Percentiles rank a stretch among this genome's conserved stretches.
Conservation (phyloP, 2,329 filamentous ascomycete species). For the Hymenoscyphus infarciens region DNA sequence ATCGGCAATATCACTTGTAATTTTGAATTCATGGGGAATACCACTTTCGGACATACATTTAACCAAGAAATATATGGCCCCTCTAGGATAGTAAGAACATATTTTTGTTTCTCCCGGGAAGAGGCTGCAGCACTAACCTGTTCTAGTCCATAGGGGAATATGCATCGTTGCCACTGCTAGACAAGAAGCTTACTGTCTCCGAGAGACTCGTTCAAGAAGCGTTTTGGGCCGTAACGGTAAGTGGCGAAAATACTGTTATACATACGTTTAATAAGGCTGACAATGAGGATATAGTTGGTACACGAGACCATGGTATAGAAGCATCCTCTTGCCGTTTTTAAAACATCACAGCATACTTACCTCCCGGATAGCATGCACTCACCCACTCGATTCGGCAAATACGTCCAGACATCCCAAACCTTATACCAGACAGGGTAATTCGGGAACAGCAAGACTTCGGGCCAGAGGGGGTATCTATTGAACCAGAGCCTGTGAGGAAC, state of each 20-base stretch:
- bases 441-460: background rate
- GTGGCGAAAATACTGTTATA: background rate
- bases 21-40: too few species aligned
- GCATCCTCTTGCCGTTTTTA: background rate
- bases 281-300: background rate
- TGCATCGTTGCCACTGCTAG: background rate
- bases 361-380: background rate
- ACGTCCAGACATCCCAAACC: background rate
- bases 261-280: background rate
- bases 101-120: too few species aligned
- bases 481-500: background rate
- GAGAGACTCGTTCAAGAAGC: background rate
- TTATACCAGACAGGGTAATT: background rate
- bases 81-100: too few species aligned
- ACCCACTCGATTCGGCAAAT: background rate
- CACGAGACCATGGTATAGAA: background rate
- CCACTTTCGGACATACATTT: too few species aligned
- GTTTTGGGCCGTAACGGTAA: background rate
- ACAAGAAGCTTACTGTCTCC: background rate
- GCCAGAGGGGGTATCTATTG: background rate
- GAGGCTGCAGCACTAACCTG: too few species aligned
- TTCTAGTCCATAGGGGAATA: background rate
- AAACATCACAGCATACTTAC: background rate
- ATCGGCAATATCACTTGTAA: too few species aligned
- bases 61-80: too few species aligned